These are phyloP conservation scores for Kazachstania kunashirensis DNA, from an alignment of 805 yeast species.

Conservation along the genomic window DNA sequence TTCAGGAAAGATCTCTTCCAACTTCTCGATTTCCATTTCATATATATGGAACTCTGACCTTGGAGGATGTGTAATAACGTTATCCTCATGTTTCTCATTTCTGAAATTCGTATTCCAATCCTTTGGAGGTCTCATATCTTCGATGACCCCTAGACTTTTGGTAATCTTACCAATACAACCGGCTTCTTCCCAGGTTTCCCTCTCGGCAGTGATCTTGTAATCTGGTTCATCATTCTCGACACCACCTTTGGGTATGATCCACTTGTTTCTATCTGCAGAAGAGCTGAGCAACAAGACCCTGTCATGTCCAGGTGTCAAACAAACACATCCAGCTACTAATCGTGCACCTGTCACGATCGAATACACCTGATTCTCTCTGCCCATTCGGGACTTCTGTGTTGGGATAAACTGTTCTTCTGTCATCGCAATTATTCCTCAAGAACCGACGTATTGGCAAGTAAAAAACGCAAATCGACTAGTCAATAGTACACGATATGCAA, in stretches of 20 bases:
- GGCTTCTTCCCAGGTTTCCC: conserved; percentile 98
- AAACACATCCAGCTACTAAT: conserved; percentile 86
- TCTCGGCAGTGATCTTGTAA: conserved; percentile 44
- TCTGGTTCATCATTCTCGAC: conserved; percentile 70
- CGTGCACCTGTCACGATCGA: conserved; percentile 60
- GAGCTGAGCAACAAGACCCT: conserved; percentile 76
- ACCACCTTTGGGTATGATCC: conserved; percentile 97
- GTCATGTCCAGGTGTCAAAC: conserved; percentile 45
- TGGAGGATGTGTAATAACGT: conserved; percentile 41
- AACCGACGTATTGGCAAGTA: no score
- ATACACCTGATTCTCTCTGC: conserved; percentile 53
- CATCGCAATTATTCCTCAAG: no score
- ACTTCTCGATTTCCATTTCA: conserved; percentile 54
- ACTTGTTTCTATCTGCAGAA: conserved; percentile 51
- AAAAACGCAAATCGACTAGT: no score
- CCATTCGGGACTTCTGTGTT: conserved; percentile 51
- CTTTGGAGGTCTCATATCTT: conserved; percentile 48
- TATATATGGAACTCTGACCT: conserved; percentile 82
- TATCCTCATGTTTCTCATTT: conserved; percentile 11
- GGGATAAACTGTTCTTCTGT: no score
- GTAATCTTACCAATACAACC: conserved; percentile 67
- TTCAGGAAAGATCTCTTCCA: conserved; percentile 74
- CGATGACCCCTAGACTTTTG: conserved; percentile 50
- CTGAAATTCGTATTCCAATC: conserved; percentile 31
- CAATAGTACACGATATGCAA: no score